Percentiles rank a stretch among this genome's conserved stretches.
Conservation (phyloP, 1,284 basidiomycete species). For the Ganoderma lucidum region DNA sequence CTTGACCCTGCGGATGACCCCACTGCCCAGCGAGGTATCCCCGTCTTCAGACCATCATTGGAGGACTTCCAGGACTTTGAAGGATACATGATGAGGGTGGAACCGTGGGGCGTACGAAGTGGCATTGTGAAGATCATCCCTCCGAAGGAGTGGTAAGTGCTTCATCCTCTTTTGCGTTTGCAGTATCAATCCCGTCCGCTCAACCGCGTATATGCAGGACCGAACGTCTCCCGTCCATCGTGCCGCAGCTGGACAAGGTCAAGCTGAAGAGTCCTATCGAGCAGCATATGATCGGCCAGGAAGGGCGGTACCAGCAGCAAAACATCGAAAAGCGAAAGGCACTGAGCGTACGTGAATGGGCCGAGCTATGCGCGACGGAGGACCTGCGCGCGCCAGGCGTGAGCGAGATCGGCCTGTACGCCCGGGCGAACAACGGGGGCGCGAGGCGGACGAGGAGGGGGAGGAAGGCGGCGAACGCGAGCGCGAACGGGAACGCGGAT, state of each 20-base stretch:
- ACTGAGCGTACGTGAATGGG: constrained; percentile 89
- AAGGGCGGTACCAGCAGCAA: constrained; percentile 89
- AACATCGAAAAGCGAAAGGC: constrained; percentile 90
- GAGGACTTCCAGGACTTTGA: constrained; percentile 92
- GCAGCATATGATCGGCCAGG: constrained; percentile 88
- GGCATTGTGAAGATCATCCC: constrained; percentile 96
- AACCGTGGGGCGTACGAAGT: constrained; percentile 87
- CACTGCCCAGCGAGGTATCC: constrained; percentile 86
- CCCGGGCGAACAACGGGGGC: constrained; percentile 46
- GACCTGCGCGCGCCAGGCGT: constrained; percentile 75
- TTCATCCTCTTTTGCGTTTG: constrained; percentile 10
- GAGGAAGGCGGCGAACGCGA: constrained; percentile 33
- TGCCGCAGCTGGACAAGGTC: constrained; percentile 72
- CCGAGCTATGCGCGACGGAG: constrained; percentile 77
- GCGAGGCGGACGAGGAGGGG: constrained; percentile 37
- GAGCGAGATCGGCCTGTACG: constrained; percentile 68
- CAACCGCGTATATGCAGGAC: constrained; percentile 57
- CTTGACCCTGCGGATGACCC: constrained; percentile 86
- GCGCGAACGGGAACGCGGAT: not conserved
- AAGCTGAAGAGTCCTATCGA: constrained; percentile 90
- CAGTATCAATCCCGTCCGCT: constrained; percentile 10
- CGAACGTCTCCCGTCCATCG: constrained; percentile 73
- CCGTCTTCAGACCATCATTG: constrained; percentile 92
- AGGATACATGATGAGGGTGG: constrained; percentile 84
- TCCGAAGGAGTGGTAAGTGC: constrained; percentile 88